Conservation (phyloP, 805 yeast species). For the Saccharomycopsis malanga region DNA sequence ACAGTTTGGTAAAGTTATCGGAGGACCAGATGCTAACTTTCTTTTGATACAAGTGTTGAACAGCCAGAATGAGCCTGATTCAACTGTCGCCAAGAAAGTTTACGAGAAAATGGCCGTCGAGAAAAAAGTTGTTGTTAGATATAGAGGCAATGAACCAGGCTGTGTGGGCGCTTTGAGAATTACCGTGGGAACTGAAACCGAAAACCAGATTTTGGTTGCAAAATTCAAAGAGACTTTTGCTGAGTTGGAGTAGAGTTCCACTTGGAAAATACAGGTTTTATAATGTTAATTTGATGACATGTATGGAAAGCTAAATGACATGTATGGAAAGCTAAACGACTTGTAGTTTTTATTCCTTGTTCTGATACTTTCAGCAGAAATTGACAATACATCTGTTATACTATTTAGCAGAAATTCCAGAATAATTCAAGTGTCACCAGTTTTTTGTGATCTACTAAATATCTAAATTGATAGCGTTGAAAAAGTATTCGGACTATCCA, state of each 20-base stretch:
- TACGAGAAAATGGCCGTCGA: slow-evolving; percentile 66
- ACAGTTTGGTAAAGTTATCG: slow-evolving; percentile 68
- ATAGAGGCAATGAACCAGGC: slow-evolving; percentile 83
- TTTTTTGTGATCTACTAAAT: no score
- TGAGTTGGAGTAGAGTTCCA: slow-evolving; percentile 20
- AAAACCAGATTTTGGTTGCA: slow-evolving; percentile 52
- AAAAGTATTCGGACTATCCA: no score
- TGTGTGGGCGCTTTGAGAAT: slow-evolving; percentile 84
- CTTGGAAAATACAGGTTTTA: not conserved
- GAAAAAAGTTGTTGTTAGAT: slow-evolving; percentile 79
- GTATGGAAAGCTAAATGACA: no score
- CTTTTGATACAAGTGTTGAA: slow-evolving; percentile 66
- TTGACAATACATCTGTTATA: no score
- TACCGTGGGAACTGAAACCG: slow-evolving; percentile 78
- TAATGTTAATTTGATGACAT: not conserved
- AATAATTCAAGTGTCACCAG: no score
- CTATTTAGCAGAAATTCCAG: no score
- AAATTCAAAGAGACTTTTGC: slow-evolving; percentile 37
- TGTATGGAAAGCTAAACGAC: no score
- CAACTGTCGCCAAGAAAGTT: slow-evolving; percentile 55
- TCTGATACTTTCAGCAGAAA: no score
- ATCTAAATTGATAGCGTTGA: no score
- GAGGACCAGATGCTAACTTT: slow-evolving; percentile 84
- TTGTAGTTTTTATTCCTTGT: no score
- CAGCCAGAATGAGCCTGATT: slow-evolving; percentile 55